A percentile compares a stretch with the other conserved stretches of the same genome.
phyloP scores from a whole-genome alignment of 257 asterid genomes.

The Euphrasia confusa region DNA sequence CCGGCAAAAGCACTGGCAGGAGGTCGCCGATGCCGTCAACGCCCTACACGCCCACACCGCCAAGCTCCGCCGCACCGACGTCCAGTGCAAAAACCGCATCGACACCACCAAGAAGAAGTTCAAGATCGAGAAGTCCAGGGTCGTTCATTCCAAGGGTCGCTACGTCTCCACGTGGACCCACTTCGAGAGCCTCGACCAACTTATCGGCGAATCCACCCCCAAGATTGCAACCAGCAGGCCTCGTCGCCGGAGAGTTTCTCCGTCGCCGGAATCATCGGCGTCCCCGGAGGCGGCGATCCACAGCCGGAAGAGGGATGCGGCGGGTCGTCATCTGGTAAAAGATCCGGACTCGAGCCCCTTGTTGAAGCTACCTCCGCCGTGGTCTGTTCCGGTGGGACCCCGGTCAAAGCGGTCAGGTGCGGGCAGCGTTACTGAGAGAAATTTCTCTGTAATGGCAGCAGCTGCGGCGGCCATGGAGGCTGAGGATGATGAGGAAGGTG shows the following conservation, averaged over 20 bases:
- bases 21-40: slow-evolving; percentile 91
- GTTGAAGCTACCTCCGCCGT: slow-evolving; percentile 25
- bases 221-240: slow-evolving; percentile 23
- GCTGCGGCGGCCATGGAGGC: slow-evolving; percentile 64
- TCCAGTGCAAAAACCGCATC: slow-evolving; percentile 93
- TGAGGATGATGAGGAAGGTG: slow-evolving; percentile 32
- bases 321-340: slow-evolving; percentile 17
- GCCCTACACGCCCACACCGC: slow-evolving; percentile 52
- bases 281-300: slow-evolving; percentile 25
- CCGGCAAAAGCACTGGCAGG: slow-evolving; percentile 88
- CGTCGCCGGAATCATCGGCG: slow-evolving; percentile 37
- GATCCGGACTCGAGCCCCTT: slow-evolving; percentile 29
- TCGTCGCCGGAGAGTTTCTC: slow-evolving; percentile 35
- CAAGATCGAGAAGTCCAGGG: slow-evolving; percentile 69
- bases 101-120: slow-evolving; percentile 89
- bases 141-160: slow-evolving; percentile 49
- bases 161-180: slow-evolving; percentile 71
- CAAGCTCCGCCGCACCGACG: slow-evolving; percentile 71
- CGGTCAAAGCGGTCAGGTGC: slow-evolving; percentile 66
- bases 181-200: slow-evolving; percentile 57
- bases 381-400: slow-evolving; percentile 77
- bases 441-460: slow-evolving; percentile 68
- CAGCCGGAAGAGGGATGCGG: slow-evolving; percentile 31
- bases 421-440: slow-evolving; percentile 45
- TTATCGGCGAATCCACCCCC: slow-evolving; percentile 51